Conservation (phyloP, 1,139 yeast species). For the Meyerozyma carpophila region DNA sequence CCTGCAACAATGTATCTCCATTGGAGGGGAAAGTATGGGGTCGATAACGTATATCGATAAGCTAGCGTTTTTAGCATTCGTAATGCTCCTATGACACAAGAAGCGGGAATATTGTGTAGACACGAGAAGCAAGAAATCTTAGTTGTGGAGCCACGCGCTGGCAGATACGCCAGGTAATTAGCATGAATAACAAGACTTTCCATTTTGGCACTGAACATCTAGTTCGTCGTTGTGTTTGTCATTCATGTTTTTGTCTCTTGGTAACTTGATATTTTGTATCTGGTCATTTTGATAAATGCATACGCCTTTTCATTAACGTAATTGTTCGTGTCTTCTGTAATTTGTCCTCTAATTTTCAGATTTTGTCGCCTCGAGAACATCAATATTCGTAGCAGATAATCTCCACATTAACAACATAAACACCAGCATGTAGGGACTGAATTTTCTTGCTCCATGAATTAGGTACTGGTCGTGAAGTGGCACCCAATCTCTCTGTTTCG, state of each 20-base stretch:
- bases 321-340: neutral
- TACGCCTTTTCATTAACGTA: no score
- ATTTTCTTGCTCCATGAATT: slow-evolving; percentile 50
- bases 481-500: slow-evolving; percentile 50
- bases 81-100: neutral
- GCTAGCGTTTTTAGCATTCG: neutral
- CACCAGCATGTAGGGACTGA: slow-evolving; percentile 62
- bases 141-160: no score
- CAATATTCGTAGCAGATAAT: slow-evolving; percentile 53
- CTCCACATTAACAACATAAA: slow-evolving; percentile 78
- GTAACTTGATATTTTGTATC: no score
- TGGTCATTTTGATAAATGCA: no score
- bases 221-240: no score
- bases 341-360: neutral
- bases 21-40: slow-evolving; percentile 27
- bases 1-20: slow-evolving; percentile 19
- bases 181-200: no score
- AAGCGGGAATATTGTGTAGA: no score
- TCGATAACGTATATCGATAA: neutral
- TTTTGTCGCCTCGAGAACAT: slow-evolving; percentile 26
- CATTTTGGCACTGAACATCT: no score
- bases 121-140: no score
- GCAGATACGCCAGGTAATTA: no score
- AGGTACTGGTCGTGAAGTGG: slow-evolving; percentile 58
- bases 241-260: no score